Base-by-base conservation (phyloP, 116 monocot species). In the Thalassia testudinum region DNA sequence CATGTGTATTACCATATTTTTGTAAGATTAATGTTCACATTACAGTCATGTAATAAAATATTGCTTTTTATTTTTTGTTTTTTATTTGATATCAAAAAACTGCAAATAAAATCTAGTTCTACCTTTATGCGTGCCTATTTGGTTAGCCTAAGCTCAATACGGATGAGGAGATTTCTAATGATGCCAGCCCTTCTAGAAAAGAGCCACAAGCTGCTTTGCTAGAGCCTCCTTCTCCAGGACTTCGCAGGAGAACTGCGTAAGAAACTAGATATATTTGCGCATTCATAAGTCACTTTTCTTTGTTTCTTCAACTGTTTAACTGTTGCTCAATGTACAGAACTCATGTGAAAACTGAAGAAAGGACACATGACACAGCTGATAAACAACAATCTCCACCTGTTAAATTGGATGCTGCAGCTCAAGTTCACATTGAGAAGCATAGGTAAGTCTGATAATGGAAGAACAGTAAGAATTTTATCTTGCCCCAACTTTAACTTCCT, bases 341-440 rank as follows among this genome's bases (percentile, higher is more conserved):
- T 68, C 75, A 53, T 10, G 23, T 29, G 44, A 75, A 70, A 59
- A 51, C 47, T 60, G 69, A 74, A 60, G 75, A 68, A 20, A 69
- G 38, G 17, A 62, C n/a, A 44, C 37, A 70, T 52, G 74, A 74
- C 21, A 43, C 40, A 26, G 53, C 69, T 43, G 74, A 64, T 26
- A 66, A 17, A 27, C 66, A 71, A 49, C 56, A 53, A 22, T 56
- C 62, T 42, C 37, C 21, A 16, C 65, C 70, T 62, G 74, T 85
- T 21, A 88, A 66, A 60, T 68, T 88, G 56, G 95, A 95, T 73
- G 74, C 53, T 48, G 49, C 77, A 47, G 76, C 81, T 34, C 81
- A 77, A 17, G 78, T 60, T 50, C 88, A 88, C 61, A 81, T 88
- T 57, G 88, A 88, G 47, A 88, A 88, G 54, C 95, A 95, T 56